A percentile compares a stretch with the other conserved stretches of the same genome.
Evolutionary conservation across 2,329 filamentous ascomycete species (phyloP).

Genomic region (Pyrenophora tritici-repentis): DNA sequence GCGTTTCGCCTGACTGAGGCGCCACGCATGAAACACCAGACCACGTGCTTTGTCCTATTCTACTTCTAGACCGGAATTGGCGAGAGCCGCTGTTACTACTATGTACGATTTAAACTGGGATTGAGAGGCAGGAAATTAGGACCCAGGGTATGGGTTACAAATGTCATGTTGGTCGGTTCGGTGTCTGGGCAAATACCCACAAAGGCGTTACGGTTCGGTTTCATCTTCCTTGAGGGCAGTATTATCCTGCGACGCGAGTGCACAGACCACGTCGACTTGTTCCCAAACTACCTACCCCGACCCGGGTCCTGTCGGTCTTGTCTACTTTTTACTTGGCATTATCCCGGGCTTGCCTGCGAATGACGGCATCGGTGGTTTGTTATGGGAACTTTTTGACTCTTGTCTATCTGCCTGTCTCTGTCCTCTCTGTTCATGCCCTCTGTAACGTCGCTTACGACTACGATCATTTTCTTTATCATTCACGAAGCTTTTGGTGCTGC

Average conservation of each 20-base stretch:
- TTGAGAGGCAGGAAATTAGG: constrained; percentile 3
- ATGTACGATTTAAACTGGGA: constrained; percentile 22
- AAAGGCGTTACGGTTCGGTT: constrained; percentile 21
- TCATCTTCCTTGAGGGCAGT: constrained; percentile 8
- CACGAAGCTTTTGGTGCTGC: constrained; percentile 12
- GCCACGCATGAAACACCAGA: constrained; percentile 2
- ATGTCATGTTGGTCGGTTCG: too few relatives aligned
- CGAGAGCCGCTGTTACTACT: constrained; percentile 18
- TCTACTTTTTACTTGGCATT: too few relatives aligned
- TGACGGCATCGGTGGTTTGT: not conserved
- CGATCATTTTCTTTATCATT: constrained; percentile 3
- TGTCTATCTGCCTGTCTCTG: not conserved
- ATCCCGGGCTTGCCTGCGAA: not conserved
- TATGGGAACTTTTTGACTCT: not conserved
- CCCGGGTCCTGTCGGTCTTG: too few relatives aligned
- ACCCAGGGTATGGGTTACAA: not conserved
- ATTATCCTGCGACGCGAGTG: constrained; percentile 4
- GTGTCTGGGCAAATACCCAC: constrained; percentile 7
- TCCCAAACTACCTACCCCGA: too few relatives aligned
- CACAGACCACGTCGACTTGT: constrained; percentile 4
- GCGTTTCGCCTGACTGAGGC: not conserved
- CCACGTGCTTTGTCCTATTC: constrained; percentile 6
- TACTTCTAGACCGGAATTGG: constrained; percentile 8
- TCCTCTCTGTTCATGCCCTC: not conserved
- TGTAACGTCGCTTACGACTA: constrained; percentile 15